Conservation (phyloP, 768 basidiomycete genomes). For the Phylloporus arenicola region DNA sequence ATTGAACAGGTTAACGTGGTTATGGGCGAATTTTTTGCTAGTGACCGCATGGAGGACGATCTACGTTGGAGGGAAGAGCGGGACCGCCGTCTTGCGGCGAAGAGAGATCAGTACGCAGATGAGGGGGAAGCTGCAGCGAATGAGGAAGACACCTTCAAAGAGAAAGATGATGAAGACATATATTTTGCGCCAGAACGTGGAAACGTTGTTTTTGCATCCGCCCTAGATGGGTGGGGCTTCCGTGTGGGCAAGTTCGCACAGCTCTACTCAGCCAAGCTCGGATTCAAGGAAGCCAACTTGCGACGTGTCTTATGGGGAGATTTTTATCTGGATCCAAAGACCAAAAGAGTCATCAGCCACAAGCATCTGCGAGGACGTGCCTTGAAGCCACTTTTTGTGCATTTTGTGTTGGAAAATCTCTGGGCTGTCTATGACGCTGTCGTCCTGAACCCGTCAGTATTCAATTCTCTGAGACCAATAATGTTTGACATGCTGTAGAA, state of each 20-base stretch:
- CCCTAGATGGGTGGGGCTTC: constrained; percentile 98
- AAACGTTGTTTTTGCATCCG: constrained; percentile 94
- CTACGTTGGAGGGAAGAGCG: constrained; percentile 90
- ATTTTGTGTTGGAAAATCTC: constrained; percentile 94
- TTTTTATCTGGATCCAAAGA: constrained; percentile 94
- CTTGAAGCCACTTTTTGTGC: constrained; percentile 93
- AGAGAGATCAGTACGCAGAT: constrained; percentile 66
- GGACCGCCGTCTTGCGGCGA: constrained; percentile 70
- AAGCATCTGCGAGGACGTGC: constrained; percentile 84
- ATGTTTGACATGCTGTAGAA: constrained; percentile 44
- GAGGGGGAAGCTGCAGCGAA: constrained; percentile 57
- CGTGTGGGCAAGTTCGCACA: constrained; percentile 90
- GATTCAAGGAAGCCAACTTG: constrained; percentile 83
- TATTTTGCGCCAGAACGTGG: constrained; percentile 96
- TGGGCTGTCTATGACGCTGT: constrained; percentile 97
- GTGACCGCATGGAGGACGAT: constrained; percentile 96
- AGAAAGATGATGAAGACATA: constrained; percentile 96
- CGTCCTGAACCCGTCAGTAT: constrained; percentile 78
- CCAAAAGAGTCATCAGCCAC: constrained; percentile 85
- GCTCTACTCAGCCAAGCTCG: constrained; percentile 84
- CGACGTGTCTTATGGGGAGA: constrained; percentile 93
- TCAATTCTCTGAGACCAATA: background rate
- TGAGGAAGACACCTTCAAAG: constrained; percentile 70
- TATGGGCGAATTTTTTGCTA: constrained; percentile 94
- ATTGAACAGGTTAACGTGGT: constrained; percentile 98